Conservation (phyloP, 208 protist species). For the Angomonas deanei region DNA sequence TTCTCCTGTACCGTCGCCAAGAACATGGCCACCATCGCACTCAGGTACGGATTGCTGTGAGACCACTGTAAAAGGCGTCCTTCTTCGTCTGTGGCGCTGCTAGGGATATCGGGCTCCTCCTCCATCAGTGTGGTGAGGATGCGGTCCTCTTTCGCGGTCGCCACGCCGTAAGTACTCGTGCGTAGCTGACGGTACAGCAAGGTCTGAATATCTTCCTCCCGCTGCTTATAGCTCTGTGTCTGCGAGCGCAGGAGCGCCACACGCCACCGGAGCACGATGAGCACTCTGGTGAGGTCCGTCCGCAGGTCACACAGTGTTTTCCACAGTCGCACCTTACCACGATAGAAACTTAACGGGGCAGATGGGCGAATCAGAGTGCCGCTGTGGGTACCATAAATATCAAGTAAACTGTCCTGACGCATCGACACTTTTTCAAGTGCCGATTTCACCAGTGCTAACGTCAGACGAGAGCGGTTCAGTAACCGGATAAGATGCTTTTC, state of each 20-base stretch:
- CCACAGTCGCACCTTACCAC: conserved; percentile 5
- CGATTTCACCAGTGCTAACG: conserved; percentile 1
- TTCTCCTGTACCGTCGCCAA: conserved; percentile 36
- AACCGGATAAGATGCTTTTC: conserved; percentile 3
- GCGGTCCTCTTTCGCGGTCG: conserved; percentile 66
- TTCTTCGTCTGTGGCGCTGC: conserved; percentile 50
- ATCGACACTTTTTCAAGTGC: neutral
- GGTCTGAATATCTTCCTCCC: conserved; percentile 49
- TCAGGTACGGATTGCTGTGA: conserved; percentile 26
- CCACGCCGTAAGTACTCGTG: conserved; percentile 54
- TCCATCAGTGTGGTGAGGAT: conserved; percentile 45
- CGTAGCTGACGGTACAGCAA: conserved; percentile 56
- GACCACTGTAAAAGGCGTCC: conserved; percentile 40
- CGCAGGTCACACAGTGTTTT: conserved; percentile 43
- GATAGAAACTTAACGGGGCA: neutral
- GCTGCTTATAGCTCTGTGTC: conserved; percentile 32
- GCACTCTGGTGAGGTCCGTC: conserved; percentile 55
- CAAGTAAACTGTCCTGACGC: neutral
- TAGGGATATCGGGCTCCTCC: conserved; percentile 41
- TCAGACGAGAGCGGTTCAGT: conserved; percentile 5
- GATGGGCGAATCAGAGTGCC: neutral
- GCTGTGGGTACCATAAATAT: neutral
- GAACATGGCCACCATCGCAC: conserved; percentile 48
- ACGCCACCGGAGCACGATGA: conserved; percentile 54
- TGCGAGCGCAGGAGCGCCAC: conserved; percentile 38